Base-by-base conservation (phyloP, 176 grass and related monocot genomes). In the Juncus inflexus region DNA sequence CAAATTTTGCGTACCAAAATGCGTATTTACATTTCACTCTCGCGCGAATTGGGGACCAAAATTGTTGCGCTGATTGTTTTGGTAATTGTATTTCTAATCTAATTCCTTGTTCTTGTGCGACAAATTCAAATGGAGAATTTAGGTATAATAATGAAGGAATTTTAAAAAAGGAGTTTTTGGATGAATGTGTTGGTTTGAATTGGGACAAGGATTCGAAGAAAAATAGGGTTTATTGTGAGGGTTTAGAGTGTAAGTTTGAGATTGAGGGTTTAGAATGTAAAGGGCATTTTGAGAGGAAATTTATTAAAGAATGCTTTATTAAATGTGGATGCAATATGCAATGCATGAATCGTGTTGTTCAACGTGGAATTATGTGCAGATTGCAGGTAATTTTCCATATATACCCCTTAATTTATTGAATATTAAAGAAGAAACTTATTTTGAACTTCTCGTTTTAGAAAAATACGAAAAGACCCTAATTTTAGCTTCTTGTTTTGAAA, bases 261-360 rank as follows among this genome's bases (percentile, higher is more conserved):
- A 77, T 75, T 63, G 45, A 58, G 28, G 35, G 35, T 9, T 75
- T 62, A 49, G 40, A 81, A 28, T 95, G 90, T 52, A 95, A 82
- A 53, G 90, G 90, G 2, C 90, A 95, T 81, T 55, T 86, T 41
- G 50, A 73, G 10, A 86, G 77, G 72, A 90, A 80, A 66, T 95
- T 95, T 72, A 75, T 95, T 15, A 90, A 95, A 49, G 90, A 95
- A 65, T 95, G 90, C 64, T 95, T 86, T 86, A 82, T 70, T 60
- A 95, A 90, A 61, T 95, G 83, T 77, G 83, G 90, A 6, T 95
- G 90, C 66, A 83, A 59, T 11, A 90, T 76, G 80, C 80, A 83
- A 39, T 95, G 86, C 66, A 86, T 83, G 42, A 90, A 95, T 28
- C 86, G 83, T 71, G 75, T 90, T 9, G 70, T 86, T 7, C 86